phyloP scores from a whole-genome alignment of 495 filamentous ascomycete genomes.

The Podospora didyma region DNA sequence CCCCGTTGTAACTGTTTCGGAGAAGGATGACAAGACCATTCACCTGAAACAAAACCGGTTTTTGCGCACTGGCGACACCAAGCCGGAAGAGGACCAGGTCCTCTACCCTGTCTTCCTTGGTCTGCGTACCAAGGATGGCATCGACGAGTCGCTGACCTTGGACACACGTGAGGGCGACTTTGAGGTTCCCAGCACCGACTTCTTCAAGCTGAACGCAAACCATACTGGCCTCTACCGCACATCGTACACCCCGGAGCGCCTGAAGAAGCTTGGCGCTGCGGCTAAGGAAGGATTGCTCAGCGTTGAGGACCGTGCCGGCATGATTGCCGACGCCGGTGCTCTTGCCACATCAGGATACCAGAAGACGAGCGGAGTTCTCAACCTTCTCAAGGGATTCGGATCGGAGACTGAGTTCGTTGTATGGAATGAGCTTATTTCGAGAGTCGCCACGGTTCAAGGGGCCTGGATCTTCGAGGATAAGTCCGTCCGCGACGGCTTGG shows the following conservation, averaged over 20 bases:
- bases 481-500: constrained; percentile 67
- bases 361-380: constrained; percentile 84
- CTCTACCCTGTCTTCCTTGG: constrained; percentile 70
- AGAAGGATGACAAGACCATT: constrained; percentile 55
- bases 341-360: constrained; percentile 88
- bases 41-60: constrained; percentile 72
- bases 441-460: constrained; percentile 67
- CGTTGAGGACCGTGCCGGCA: constrained; percentile 90
- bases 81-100: constrained; percentile 77
- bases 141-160: constrained; percentile 61
- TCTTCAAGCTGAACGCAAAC: constrained; percentile 78
- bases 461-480: constrained; percentile 88
- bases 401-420: constrained; percentile 86
- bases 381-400: constrained; percentile 78
- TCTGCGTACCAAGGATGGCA: constrained; percentile 61
- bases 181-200: constrained; percentile 58
- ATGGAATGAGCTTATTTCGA: constrained; percentile 84
- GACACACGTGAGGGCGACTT: constrained; percentile 70
- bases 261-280: constrained; percentile 71
- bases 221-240: constrained; percentile 73
- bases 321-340: constrained; percentile 93
- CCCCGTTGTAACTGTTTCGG: constrained; percentile 67
- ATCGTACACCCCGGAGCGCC: constrained; percentile 61
- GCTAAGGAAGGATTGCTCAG: constrained; percentile 81
- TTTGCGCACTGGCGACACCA: constrained; percentile 71